Evolutionary conservation across 129 eudicot genomes (phyloP), one percentile per base, ranked within the genome.

Genomic region (Escallonia rubra): DNA sequence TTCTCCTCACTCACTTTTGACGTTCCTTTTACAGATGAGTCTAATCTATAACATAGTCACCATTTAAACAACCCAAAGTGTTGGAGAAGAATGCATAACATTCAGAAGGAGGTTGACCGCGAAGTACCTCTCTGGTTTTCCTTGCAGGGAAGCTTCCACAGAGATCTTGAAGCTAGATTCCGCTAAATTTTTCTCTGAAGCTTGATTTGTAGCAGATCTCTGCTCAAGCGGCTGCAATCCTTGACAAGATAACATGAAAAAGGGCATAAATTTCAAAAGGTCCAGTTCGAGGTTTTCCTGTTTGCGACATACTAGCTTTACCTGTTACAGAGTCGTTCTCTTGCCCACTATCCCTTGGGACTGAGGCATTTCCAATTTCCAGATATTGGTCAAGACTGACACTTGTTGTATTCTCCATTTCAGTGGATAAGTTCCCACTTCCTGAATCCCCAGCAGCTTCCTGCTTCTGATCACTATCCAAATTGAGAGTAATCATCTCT

Each of bases 91-190:
- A 8, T 55, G 41, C 3, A 52, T 46, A 11, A 38, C 45, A 7
- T n/a, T 72, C 14, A 66, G 13, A 61, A 59, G 64, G 59, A 42
- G 63, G 3, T 56, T 14, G 65, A 4, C 5, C 69, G 61, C 69
- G 23, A 63, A 34, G 16, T 75, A 94, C 99, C 97, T 85, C 77
- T 69, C 66, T 10, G 99, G 99, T 68, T 78, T 87, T 58, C 72
- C 82, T 65, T 67, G 81, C 68, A 90, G 81, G 57, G 80, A 69
- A 68, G 84, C 75, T 57, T 88, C 89, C 39, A 68, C 15, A 76
- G 74, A 63, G 52, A 41, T 51, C 38, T 63, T 69, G 43, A 65
- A 15, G 63, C 66, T 79, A 6, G 70, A 58, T 55, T 40, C 65
- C 0, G n/a, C 43, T 34, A 46, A 14, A 38, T 46, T 48, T 10